These are phyloP conservation scores for Candida labiduridarum DNA, from an alignment of 1,139 yeast species.

Conservation along the genomic window DNA sequence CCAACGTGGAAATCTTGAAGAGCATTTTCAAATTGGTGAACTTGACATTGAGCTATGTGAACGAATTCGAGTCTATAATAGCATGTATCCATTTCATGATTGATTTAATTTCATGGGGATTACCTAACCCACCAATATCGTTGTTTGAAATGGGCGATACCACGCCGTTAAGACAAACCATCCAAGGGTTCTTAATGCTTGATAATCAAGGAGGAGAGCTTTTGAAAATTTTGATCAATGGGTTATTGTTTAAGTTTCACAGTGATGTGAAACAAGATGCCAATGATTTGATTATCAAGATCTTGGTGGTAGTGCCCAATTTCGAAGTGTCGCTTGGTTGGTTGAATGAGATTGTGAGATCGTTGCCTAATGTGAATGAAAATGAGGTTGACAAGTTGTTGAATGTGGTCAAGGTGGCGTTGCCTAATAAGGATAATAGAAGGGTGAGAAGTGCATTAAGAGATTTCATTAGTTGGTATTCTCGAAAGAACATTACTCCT, in stretches of 20 bases:
- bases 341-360: slow-evolving; percentile 57
- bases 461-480: slow-evolving; percentile 82
- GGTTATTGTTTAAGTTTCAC: slow-evolving; percentile 73
- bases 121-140: slow-evolving; percentile 77
- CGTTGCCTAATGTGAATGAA: slow-evolving; percentile 64
- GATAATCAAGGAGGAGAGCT: slow-evolving; percentile 61
- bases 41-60: slow-evolving; percentile 53
- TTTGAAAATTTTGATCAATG: slow-evolving; percentile 57
- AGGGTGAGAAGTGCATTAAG: slow-evolving; percentile 69
- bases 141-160: slow-evolving; percentile 53
- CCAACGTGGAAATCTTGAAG: slow-evolving; percentile 55
- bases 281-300: slow-evolving; percentile 68
- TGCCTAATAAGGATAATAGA: slow-evolving; percentile 71
- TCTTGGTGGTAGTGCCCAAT: slow-evolving; percentile 56
- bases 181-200: slow-evolving; percentile 38
- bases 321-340: slow-evolving; percentile 52
- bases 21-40: slow-evolving; percentile 65
- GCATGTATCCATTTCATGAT: slow-evolving; percentile 75
- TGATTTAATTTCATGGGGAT: slow-evolving; percentile 84
- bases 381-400: slow-evolving; percentile 68
- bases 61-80: slow-evolving; percentile 71
- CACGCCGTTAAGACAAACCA: slow-evolving; percentile 50
- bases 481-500: slow-evolving; percentile 71
- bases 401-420: slow-evolving; percentile 57
- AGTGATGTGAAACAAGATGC: slow-evolving; percentile 74